These are phyloP conservation scores for Penicillium simplicissimum DNA, from an alignment of 495 filamentous ascomycete genomes.

Conservation along the genomic window DNA sequence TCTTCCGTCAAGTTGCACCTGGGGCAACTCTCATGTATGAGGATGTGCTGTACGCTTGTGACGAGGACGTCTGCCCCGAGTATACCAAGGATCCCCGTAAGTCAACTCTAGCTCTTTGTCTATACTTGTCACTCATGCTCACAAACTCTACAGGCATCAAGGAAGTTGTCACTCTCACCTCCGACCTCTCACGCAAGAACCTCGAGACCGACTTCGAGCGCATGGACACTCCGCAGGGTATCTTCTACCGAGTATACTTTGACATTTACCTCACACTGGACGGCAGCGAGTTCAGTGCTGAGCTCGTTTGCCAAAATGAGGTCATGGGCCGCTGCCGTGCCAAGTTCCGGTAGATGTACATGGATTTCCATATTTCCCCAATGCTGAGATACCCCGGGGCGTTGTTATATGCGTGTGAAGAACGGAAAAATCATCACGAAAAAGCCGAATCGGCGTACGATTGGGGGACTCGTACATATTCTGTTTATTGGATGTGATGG, in stretches of 20 bases:
- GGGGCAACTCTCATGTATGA: constrained; percentile 99
- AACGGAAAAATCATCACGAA: constrained; percentile 5
- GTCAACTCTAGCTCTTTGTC: constrained; percentile 35
- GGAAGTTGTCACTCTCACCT: constrained; percentile 97
- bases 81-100: constrained; percentile 99
- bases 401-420: constrained; percentile 8
- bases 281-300: constrained; percentile 95
- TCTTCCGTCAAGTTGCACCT: constrained; percentile 97
- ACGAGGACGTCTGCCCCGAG: constrained; percentile 96
- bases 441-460: background rate
- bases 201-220: constrained; percentile 98
- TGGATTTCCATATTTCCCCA: background rate
- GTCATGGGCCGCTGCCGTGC: constrained; percentile 97
- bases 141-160: constrained; percentile 74
- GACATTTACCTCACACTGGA: constrained; percentile 93
- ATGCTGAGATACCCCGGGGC: constrained; percentile 1
- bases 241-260: constrained; percentile 88
- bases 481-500: background rate
- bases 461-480: background rate
- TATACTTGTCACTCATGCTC: constrained; percentile 2
- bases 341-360: constrained; percentile 63
- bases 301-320: constrained; percentile 97
- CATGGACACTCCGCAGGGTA: constrained; percentile 98
- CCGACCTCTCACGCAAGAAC: constrained; percentile 95
- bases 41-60: constrained; percentile 96